phyloP scores from a whole-genome alignment of 2,329 filamentous ascomycete species.

The Talaromyces sp. region DNA sequence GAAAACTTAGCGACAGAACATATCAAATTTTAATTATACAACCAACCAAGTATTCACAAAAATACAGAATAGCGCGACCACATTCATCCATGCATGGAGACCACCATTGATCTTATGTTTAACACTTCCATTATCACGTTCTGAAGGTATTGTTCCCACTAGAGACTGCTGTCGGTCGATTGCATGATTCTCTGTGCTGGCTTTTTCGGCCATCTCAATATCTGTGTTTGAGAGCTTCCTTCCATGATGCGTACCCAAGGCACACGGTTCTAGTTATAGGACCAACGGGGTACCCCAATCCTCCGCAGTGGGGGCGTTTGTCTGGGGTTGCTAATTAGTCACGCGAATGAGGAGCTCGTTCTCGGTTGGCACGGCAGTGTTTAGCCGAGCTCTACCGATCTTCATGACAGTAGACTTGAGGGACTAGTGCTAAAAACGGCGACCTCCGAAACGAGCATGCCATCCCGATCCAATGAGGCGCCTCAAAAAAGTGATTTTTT shows the following conservation, averaged over 20 bases:
- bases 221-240: neutral
- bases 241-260: neutral
- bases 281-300: conserved; percentile 11
- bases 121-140: conserved; percentile 6
- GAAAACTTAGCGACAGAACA: neutral
- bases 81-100: conserved; percentile 32
- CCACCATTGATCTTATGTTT: conserved; percentile 28
- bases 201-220: conserved; percentile 17
- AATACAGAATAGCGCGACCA: conserved; percentile 34
- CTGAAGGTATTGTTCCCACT: neutral
- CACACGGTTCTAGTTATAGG: neutral
- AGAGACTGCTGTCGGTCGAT: conserved; percentile 1
- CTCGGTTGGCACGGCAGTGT: conserved; percentile 21
- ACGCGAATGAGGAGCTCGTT: conserved; percentile 16
- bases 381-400: conserved; percentile 28
- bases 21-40: neutral
- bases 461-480: no score
- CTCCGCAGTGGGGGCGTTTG: conserved; percentile 19
- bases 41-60: conserved; percentile 39
- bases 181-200: neutral
- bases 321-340: conserved; percentile 29
- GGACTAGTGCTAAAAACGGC: neutral
- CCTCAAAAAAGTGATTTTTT: no score
- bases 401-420: neutral
- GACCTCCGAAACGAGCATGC: conserved; percentile 13